Evolutionary conservation across 2,329 filamentous ascomycete genomes (phyloP).

Genomic region (Colletotrichum spaethianum): DNA sequence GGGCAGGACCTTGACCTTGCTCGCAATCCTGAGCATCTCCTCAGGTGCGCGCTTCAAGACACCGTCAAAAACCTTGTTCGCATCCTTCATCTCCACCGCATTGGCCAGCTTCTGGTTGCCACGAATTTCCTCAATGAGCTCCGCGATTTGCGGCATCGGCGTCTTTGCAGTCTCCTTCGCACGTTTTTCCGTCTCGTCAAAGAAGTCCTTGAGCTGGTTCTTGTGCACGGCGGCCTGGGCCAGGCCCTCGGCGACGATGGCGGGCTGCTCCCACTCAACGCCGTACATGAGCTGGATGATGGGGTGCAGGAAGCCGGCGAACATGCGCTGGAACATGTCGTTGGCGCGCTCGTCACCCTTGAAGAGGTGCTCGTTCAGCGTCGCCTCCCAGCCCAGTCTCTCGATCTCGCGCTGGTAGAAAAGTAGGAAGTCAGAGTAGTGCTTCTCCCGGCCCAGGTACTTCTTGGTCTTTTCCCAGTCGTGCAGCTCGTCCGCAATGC

Average conservation of each 20-base stretch:
- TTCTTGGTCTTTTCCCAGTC: slow-evolving; percentile 69
- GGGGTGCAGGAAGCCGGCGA: slow-evolving; percentile 80
- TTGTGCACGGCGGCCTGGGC: slow-evolving; percentile 82
- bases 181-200: slow-evolving; percentile 67
- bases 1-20: slow-evolving; percentile 69
- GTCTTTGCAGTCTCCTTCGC: slow-evolving; percentile 50
- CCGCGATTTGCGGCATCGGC: slow-evolving; percentile 61
- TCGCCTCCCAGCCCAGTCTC: slow-evolving; percentile 71
- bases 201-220: slow-evolving; percentile 66
- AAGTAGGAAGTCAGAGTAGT: slow-evolving; percentile 81
- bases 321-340: slow-evolving; percentile 78
- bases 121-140: slow-evolving; percentile 74
- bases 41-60: slow-evolving; percentile 74
- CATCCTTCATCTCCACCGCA: slow-evolving; percentile 65
- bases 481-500: slow-evolving; percentile 67
- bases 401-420: slow-evolving; percentile 85
- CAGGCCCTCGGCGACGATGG: slow-evolving; percentile 84
- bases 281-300: slow-evolving; percentile 90
- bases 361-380: slow-evolving; percentile 79
- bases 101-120: slow-evolving; percentile 68
- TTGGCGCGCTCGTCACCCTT: slow-evolving; percentile 74
- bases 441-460: slow-evolving; percentile 72
- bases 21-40: slow-evolving; percentile 74
- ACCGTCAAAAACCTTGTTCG: slow-evolving; percentile 78
- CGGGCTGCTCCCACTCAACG: slow-evolving; percentile 85